These are phyloP conservation scores for Leccinum disarticulatum DNA, from an alignment of 768 basidiomycete species.

Conservation along the genomic window DNA sequence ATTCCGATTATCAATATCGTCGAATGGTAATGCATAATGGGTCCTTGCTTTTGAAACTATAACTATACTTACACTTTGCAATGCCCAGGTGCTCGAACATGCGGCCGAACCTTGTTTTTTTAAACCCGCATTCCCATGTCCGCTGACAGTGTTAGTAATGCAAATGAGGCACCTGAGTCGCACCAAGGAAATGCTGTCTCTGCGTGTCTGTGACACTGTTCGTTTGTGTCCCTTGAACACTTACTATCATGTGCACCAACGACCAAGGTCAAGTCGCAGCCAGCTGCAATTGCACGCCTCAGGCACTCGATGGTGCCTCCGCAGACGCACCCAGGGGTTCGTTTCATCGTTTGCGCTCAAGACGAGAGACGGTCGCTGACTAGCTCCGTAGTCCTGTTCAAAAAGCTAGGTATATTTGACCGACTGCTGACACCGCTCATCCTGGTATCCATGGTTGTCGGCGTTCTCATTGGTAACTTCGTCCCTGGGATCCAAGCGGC, in stretches of 20 bases:
- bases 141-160: too few species aligned
- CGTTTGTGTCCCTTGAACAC: too few species aligned
- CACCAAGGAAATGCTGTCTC: too few species aligned
- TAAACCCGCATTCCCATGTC: too few species aligned
- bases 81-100: too few species aligned
- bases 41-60: too few species aligned
- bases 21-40: too few species aligned
- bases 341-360: neutral
- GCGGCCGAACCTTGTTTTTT: too few species aligned
- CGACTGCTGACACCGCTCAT: slow-evolving; percentile 65
- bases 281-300: neutral
- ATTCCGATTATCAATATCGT: too few species aligned
- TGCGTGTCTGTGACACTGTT: too few species aligned
- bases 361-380: neutral
- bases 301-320: neutral
- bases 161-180: too few species aligned
- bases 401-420: slow-evolving; percentile 51
- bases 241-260: slow-evolving; percentile 2
- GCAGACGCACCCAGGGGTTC: slow-evolving; percentile 4
- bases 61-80: too few species aligned
- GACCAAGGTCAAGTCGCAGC: neutral
- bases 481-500: slow-evolving; percentile 57
- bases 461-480: slow-evolving; percentile 72
- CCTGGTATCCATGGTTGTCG: slow-evolving; percentile 70
- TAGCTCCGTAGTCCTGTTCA: slow-evolving; percentile 35